Evolutionary conservation across 1,139 yeast species (phyloP).

Genomic region (Entelexis paramagnoliae): DNA sequence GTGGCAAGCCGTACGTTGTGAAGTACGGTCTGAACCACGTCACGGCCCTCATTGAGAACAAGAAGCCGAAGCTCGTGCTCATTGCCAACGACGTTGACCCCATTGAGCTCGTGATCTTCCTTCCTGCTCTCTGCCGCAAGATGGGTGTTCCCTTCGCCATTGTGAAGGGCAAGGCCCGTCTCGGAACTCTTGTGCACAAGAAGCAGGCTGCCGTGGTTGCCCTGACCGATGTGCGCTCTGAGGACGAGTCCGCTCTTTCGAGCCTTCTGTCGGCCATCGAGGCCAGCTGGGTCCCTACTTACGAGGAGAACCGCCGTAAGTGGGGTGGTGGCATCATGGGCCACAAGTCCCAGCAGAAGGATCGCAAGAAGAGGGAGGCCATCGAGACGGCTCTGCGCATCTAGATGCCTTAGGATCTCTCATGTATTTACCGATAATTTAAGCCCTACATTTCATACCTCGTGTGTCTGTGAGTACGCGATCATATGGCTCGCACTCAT

Average conservation of each 20-base stretch:
- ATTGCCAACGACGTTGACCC: constrained; percentile 99
- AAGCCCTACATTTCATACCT: not conserved
- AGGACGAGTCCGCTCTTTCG: constrained; percentile 90
- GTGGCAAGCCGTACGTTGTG: constrained; percentile 90
- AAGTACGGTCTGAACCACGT: constrained; percentile 98
- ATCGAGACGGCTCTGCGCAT: constrained; percentile 39
- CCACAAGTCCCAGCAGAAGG: constrained; percentile 75
- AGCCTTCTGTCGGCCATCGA: constrained; percentile 84
- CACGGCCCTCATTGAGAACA: constrained; percentile 92
- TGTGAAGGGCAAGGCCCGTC: constrained; percentile 97
- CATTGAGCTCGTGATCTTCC: constrained; percentile 88
- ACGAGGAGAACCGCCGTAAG: constrained; percentile 92
- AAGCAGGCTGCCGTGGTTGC: constrained; percentile 97
- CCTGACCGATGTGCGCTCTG: constrained; percentile 83
- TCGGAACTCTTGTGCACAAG: constrained; percentile 93
- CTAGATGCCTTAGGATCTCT: constrained; percentile 24
- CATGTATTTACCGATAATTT: constrained; percentile 4
- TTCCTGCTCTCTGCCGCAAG: constrained; percentile 98
- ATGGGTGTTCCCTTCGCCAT: constrained; percentile 99
- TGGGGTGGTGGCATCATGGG: constrained; percentile 99
- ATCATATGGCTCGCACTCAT: too few relatives aligned
- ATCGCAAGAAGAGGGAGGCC: constrained; percentile 46
- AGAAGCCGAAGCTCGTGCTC: constrained; percentile 92
- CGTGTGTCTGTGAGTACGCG: too few relatives aligned
- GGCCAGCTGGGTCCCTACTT: constrained; percentile 84